phyloP scores from a whole-genome alignment of 164 flowering plant genomes.

The Annona cherimola region DNA sequence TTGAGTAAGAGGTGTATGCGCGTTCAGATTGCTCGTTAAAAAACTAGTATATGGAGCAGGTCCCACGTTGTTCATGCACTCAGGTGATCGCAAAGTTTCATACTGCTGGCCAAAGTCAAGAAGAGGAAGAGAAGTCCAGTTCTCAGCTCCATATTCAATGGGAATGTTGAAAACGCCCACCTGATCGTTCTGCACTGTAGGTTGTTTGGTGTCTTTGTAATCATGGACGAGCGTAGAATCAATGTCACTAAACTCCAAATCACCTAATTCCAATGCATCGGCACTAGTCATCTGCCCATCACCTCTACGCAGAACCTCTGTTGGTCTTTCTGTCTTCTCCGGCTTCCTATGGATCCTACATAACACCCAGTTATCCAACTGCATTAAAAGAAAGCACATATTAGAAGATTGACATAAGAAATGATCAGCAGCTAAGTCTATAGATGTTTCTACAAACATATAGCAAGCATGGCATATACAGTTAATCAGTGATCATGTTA shows the following conservation, averaged over 20 bases:
- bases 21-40: not conserved
- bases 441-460: too few species aligned
- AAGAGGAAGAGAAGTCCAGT: too few species aligned
- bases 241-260: not conserved
- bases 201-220: not conserved
- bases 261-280: not conserved
- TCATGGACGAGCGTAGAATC: not conserved
- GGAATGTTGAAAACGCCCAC: not conserved
- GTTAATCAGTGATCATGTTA: not conserved
- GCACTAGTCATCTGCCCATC: not conserved
- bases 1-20: not conserved
- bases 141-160: not conserved
- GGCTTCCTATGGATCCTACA: not conserved
- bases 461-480: not conserved
- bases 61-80: not conserved
- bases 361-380: slow-evolving; percentile 13
- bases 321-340: not conserved
- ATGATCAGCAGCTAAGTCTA: not conserved
- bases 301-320: not conserved
- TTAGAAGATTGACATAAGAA: not conserved
- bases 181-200: not conserved
- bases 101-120: too few species aligned
- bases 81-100: too few species aligned
- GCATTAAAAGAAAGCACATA: not conserved
- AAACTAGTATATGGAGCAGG: not conserved